A percentile compares a stretch with the other conserved stretches of the same genome.
Evolutionary conservation across 1,284 basidiomycete genomes (phyloP).

Genomic region (Inonotus hispidus): DNA sequence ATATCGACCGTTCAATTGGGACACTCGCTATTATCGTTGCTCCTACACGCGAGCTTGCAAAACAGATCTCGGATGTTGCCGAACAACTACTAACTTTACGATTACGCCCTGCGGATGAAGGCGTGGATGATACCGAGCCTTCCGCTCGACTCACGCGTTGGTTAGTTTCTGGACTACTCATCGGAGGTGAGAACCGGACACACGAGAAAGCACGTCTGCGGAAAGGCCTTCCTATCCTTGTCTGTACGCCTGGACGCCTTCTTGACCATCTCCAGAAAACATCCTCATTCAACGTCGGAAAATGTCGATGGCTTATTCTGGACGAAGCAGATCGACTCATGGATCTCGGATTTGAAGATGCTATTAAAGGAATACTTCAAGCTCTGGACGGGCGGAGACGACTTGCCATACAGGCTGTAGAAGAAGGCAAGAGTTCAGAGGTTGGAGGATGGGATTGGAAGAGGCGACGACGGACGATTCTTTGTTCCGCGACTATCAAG

Average conservation of each 20-base stretch:
- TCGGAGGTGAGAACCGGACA: constrained; percentile 68
- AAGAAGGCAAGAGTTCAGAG: constrained; percentile 65
- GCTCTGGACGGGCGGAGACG: constrained; percentile 77
- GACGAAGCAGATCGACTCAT: constrained; percentile 94
- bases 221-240: constrained; percentile 70
- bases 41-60: constrained; percentile 91
- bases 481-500: constrained; percentile 96
- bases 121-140: constrained; percentile 42
- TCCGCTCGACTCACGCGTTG: constrained; percentile 73
- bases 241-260: constrained; percentile 65
- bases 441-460: constrained; percentile 87
- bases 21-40: constrained; percentile 94
- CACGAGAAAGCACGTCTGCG: constrained; percentile 72
- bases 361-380: constrained; percentile 76
- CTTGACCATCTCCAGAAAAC: constrained; percentile 82
- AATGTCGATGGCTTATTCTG: constrained; percentile 92
- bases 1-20: constrained; percentile 83
- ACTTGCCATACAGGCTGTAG: constrained; percentile 66
- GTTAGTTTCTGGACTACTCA: constrained; percentile 91
- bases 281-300: constrained; percentile 84
- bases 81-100: constrained; percentile 67
- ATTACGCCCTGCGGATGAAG: constrained; percentile 55
- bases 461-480: constrained; percentile 69
- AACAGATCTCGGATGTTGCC: constrained; percentile 81
- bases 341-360: constrained; percentile 65